Percentiles rank a stretch among this genome's conserved stretches.
These are phyloP conservation scores for Chamaecrista fasciculata DNA, from an alignment of 306 rosid species.

Conservation along the genomic window DNA sequence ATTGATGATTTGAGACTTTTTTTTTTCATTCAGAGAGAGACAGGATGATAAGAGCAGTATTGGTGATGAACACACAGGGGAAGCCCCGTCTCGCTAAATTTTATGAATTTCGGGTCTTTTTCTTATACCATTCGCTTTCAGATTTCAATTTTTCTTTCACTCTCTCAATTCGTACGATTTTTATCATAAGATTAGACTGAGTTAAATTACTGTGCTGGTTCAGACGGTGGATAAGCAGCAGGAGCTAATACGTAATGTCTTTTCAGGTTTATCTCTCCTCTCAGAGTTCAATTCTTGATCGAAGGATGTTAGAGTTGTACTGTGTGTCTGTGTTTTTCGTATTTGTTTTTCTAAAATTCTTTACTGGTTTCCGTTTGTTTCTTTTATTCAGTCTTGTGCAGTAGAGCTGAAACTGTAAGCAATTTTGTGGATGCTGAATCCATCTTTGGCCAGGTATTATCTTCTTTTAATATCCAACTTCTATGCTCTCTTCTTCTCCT, in stretches of 20 bases:
- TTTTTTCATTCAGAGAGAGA: constrained; percentile 13
- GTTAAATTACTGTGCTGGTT: constrained; percentile 37
- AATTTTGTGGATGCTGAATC: constrained; percentile 83
- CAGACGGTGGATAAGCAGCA: constrained; percentile 89
- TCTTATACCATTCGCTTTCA: background rate
- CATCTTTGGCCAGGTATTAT: constrained; percentile 73
- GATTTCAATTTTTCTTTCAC: background rate
- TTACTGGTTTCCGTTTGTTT: constrained; percentile 13
- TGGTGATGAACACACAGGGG: constrained; percentile 89
- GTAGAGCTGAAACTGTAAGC: constrained; percentile 91
- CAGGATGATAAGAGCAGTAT: constrained; percentile 78
- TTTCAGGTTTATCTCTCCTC: constrained; percentile 56
- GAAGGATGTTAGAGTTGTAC: background rate
- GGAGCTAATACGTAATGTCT: constrained; percentile 79
- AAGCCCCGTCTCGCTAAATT: constrained; percentile 91
- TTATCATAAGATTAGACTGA: constrained; percentile 3
- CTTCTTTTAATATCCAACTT: background rate
- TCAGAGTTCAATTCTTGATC: background rate
- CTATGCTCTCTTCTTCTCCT: background rate
- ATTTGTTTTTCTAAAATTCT: background rate
- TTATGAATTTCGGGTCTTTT: constrained; percentile 70
- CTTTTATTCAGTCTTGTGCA: constrained; percentile 58
- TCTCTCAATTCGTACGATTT: background rate
- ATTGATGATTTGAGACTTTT: background rate
- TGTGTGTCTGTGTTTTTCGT: background rate